A percentile compares a stretch with the other conserved stretches of the same genome.
phyloP scores from a whole-genome alignment of 2,329 filamentous ascomycete species.

The Fusarium pseudocircinatum region DNA sequence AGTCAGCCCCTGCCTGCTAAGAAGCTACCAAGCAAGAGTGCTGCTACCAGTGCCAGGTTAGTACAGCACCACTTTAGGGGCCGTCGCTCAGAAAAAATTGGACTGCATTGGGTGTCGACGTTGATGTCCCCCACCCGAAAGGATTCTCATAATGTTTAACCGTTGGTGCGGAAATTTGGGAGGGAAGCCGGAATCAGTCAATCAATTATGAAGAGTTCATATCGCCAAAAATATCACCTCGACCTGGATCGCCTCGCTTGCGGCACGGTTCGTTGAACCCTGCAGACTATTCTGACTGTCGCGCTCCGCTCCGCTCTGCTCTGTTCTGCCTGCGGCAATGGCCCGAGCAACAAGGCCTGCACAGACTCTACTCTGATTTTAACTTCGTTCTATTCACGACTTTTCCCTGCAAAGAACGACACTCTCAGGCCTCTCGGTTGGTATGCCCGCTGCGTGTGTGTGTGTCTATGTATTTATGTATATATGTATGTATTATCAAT shows the following conservation, averaged over 20 bases:
- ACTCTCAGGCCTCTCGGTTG: not conserved
- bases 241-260: slow-evolving; percentile 17
- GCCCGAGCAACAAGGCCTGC: not conserved
- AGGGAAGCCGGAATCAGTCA: not conserved
- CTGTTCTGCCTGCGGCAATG: not conserved
- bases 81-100: slow-evolving; percentile 3
- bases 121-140: slow-evolving; percentile 15
- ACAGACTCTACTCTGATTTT: not conserved
- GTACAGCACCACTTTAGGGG: slow-evolving; percentile 1
- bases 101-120: not conserved
- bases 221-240: slow-evolving; percentile 2
- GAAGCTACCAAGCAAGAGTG: not conserved
- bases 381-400: not conserved
- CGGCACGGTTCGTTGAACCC: slow-evolving; percentile 21
- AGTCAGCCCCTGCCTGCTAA: slow-evolving; percentile 24
- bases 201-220: slow-evolving; percentile 14
- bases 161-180: slow-evolving; percentile 8
- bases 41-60: not conserved
- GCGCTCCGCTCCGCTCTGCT: not conserved
- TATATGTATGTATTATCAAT: slow-evolving; percentile 3
- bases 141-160: not conserved
- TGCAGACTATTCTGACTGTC: not conserved
- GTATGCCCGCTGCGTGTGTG: not conserved
- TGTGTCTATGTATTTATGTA: not conserved
- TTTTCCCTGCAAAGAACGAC: not conserved